These are phyloP conservation scores for Phytophthora cactorum DNA, from an alignment of 352 stramenopile genomes.

Conservation along the genomic window DNA sequence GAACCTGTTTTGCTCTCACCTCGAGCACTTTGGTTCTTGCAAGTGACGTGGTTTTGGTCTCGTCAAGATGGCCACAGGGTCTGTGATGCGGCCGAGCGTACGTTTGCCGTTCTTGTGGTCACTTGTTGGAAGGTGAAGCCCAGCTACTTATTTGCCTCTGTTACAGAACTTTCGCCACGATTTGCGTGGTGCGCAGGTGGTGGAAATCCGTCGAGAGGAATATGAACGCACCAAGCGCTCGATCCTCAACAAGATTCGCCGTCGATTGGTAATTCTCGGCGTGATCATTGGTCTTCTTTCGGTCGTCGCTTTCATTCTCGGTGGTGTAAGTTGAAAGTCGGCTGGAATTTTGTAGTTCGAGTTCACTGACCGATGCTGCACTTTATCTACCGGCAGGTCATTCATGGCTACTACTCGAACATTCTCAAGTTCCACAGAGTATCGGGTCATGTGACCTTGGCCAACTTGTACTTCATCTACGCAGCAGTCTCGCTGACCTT, in stretches of 20 bases:
- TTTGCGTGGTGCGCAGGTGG: constrained; percentile 59
- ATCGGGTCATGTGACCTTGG: constrained; percentile 41
- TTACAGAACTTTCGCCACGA: constrained; percentile 75
- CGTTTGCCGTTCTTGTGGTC: constrained; percentile 6
- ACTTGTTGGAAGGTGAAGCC: neutral
- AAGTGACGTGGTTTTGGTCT: neutral
- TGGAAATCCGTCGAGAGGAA: constrained; percentile 76
- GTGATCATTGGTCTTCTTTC: constrained; percentile 59
- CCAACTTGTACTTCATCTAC: constrained; percentile 78
- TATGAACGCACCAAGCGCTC: constrained; percentile 76
- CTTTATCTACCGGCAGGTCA: constrained; percentile 39
- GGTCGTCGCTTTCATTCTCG: constrained; percentile 53
- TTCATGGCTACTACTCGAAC: constrained; percentile 50
- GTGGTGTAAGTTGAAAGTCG: constrained; percentile 36
- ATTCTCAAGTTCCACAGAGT: constrained; percentile 55
- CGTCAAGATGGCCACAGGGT: constrained; percentile 38
- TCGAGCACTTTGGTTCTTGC: constrained; percentile 8
- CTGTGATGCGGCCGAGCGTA: constrained; percentile 71
- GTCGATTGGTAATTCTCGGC: constrained; percentile 62
- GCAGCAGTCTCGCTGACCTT: constrained; percentile 50
- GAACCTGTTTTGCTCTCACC: constrained; percentile 1
- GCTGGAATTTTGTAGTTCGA: no score
- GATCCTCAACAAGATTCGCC: constrained; percentile 78
- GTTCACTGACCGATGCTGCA: neutral
- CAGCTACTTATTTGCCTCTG: neutral